Conservation (phyloP, 2,329 filamentous ascomycete species). For the Cladosporium colombiae region DNA sequence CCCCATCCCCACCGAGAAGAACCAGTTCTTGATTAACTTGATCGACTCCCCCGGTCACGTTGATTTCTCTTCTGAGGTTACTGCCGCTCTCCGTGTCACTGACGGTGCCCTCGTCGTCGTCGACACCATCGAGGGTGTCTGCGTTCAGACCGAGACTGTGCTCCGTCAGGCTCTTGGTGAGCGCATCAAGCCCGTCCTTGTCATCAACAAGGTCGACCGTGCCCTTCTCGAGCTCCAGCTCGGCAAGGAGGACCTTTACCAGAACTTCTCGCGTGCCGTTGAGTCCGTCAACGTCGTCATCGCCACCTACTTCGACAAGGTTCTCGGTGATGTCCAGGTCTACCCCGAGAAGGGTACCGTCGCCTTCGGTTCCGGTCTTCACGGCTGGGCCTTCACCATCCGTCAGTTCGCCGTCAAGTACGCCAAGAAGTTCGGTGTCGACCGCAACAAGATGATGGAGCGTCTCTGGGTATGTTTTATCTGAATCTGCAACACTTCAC, state of each 20-base stretch:
- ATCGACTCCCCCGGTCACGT: slow-evolving; percentile 99
- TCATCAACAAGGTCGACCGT: slow-evolving; percentile 99
- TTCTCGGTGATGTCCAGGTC: slow-evolving; percentile 96
- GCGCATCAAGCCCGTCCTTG: slow-evolving; percentile 99
- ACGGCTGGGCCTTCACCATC: slow-evolving; percentile 99
- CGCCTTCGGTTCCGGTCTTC: slow-evolving; percentile 98
- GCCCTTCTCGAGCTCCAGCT: slow-evolving; percentile 98
- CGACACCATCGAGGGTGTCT: slow-evolving; percentile 99
- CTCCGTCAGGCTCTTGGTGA: slow-evolving; percentile 98
- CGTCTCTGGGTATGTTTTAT: slow-evolving; percentile 85
- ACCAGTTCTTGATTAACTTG: slow-evolving; percentile 99
- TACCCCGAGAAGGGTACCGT: slow-evolving; percentile 97
- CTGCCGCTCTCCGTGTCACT: slow-evolving; percentile 98
- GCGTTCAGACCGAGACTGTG: slow-evolving; percentile 99
- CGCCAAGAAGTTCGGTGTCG: slow-evolving; percentile 99
- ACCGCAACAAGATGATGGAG: slow-evolving; percentile 99
- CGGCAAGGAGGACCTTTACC: slow-evolving; percentile 98
- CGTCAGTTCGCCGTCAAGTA: slow-evolving; percentile 95
- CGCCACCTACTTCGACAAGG: slow-evolving; percentile 97
- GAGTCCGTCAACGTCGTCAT: slow-evolving; percentile 99
- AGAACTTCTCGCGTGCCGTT: slow-evolving; percentile 98
- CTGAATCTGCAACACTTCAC: neutral
- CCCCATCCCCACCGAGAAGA: slow-evolving; percentile 82
- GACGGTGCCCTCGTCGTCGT: slow-evolving; percentile 99
- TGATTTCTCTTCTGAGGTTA: slow-evolving; percentile 99